These are phyloP conservation scores for Moricandia moricandioides DNA, from an alignment of 345 rosid genomes.

Conservation along the genomic window DNA sequence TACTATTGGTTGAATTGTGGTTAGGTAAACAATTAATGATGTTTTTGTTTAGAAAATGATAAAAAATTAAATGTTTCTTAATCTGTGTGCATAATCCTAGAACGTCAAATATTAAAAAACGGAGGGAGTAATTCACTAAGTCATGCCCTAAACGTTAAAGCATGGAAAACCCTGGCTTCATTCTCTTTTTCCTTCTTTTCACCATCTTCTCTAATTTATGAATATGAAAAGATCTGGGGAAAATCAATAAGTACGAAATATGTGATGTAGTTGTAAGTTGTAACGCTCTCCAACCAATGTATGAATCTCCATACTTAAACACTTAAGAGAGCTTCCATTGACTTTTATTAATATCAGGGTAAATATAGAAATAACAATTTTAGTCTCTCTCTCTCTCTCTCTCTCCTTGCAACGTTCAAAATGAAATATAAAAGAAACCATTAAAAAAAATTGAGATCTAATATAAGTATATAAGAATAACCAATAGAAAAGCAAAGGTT, in stretches of 20 bases:
- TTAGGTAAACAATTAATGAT: too few species aligned
- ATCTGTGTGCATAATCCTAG: too few species aligned
- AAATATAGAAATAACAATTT: not conserved
- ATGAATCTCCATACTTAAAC: not conserved
- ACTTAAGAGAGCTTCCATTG: not conserved
- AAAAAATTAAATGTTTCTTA: too few species aligned
- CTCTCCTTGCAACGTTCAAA: not conserved
- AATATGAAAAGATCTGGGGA: not conserved
- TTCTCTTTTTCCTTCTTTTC: constrained; percentile 13
- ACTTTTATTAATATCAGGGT: not conserved
- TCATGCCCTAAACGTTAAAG: constrained; percentile 34
- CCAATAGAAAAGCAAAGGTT: not conserved
- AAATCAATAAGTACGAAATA: constrained; percentile 7
- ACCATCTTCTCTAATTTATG: constrained; percentile 10
- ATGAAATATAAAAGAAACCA: not conserved
- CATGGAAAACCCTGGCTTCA: constrained; percentile 13
- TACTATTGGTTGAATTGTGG: too few species aligned
- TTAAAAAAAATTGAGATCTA: not conserved
- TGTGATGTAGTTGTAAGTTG: constrained; percentile 15
- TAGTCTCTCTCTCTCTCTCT: not conserved
- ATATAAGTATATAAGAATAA: not conserved
- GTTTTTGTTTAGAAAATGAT: too few species aligned
- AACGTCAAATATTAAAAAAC: too few species aligned
- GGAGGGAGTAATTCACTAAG: constrained; percentile 13
- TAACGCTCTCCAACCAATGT: constrained; percentile 9